These are phyloP conservation scores for Zymoseptoria pseudotritici DNA, from an alignment of 2,329 filamentous ascomycete species.

Conservation along the genomic window DNA sequence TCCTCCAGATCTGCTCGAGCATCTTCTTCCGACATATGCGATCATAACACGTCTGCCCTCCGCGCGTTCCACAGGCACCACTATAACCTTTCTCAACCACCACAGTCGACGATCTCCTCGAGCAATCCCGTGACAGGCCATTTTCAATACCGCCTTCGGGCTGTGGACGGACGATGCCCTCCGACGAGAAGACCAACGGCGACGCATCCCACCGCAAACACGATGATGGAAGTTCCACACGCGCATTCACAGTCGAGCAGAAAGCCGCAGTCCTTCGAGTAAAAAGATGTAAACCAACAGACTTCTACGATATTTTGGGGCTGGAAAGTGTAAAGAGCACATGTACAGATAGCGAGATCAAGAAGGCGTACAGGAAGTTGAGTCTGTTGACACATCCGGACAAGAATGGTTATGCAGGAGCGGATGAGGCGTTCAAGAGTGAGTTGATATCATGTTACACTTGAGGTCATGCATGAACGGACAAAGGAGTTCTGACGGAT, in stretches of 20 bases:
- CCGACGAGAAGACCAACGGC: constrained; percentile 13
- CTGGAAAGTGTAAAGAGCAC: constrained; percentile 57
- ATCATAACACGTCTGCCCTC: not conserved
- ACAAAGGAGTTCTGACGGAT: not conserved
- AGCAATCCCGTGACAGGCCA: constrained; percentile 1
- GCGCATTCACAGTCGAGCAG: constrained; percentile 80
- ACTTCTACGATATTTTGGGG: constrained; percentile 91
- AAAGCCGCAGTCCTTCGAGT: constrained; percentile 87
- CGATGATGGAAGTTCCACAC: constrained; percentile 67
- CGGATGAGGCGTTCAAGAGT: constrained; percentile 96
- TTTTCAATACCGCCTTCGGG: not conserved
- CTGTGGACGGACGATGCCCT: not conserved
- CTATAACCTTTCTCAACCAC: constrained; percentile 2
- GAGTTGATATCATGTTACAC: constrained; percentile 26
- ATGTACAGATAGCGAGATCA: constrained; percentile 76
- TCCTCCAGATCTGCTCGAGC: not conserved
- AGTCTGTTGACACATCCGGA: constrained; percentile 93
- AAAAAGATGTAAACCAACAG: constrained; percentile 71
- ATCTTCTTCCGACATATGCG: not conserved
- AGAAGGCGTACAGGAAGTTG: constrained; percentile 94
- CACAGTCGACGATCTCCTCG: constrained; percentile 2
- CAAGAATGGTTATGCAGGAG: constrained; percentile 93
- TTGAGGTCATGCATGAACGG: not conserved
- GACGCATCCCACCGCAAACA: constrained; percentile 48
- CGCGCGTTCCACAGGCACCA: not conserved